These are phyloP conservation scores for Hemerocallis citrina DNA, from an alignment of 106 monocot species.

Conservation along the genomic window DNA sequence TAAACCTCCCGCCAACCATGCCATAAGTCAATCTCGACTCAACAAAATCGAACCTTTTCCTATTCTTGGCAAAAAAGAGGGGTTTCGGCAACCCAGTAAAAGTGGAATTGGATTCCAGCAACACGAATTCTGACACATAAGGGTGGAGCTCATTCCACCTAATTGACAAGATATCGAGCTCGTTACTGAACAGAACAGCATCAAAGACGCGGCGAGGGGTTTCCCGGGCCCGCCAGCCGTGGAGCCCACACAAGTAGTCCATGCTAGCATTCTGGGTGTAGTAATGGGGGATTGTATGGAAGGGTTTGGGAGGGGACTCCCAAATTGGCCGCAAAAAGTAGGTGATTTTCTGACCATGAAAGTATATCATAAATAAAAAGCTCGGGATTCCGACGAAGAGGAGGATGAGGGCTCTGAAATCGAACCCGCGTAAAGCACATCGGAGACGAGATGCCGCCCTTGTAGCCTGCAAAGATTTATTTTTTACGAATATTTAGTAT, in stretches of 20 bases:
- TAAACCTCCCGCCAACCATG: slow-evolving; percentile 58
- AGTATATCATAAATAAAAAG: slow-evolving; percentile 39
- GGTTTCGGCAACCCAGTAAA: slow-evolving; percentile 68
- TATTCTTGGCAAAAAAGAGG: slow-evolving; percentile 54
- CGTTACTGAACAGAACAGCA: slow-evolving; percentile 93
- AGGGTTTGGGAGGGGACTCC: slow-evolving; percentile 82
- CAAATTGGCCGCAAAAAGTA: slow-evolving; percentile 77
- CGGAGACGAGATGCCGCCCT: slow-evolving; percentile 47
- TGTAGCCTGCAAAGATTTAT: slow-evolving; percentile 33
- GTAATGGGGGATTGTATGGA: slow-evolving; percentile 78
- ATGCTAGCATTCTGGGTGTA: slow-evolving; percentile 59
- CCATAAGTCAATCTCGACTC: slow-evolving; percentile 78
- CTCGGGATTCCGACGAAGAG: slow-evolving; percentile 49
- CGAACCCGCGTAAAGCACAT: slow-evolving; percentile 60
- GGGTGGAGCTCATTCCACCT: slow-evolving; percentile 85
- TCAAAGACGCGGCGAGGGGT: slow-evolving; percentile 84
- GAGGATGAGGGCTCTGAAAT: slow-evolving; percentile 45
- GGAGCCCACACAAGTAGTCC: slow-evolving; percentile 63
- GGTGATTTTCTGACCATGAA: slow-evolving; percentile 85
- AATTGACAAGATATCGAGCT: slow-evolving; percentile 72
- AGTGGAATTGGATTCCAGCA: slow-evolving; percentile 91
- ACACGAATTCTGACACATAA: slow-evolving; percentile 79
- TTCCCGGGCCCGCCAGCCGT: slow-evolving; percentile 77
- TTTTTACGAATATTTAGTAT: not conserved
- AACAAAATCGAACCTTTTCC: slow-evolving; percentile 35